Percentiles rank a stretch among this genome's conserved stretches.
These are phyloP conservation scores for Ascochyta lentis DNA, from an alignment of 2,329 filamentous ascomycete species.

Conservation along the genomic window DNA sequence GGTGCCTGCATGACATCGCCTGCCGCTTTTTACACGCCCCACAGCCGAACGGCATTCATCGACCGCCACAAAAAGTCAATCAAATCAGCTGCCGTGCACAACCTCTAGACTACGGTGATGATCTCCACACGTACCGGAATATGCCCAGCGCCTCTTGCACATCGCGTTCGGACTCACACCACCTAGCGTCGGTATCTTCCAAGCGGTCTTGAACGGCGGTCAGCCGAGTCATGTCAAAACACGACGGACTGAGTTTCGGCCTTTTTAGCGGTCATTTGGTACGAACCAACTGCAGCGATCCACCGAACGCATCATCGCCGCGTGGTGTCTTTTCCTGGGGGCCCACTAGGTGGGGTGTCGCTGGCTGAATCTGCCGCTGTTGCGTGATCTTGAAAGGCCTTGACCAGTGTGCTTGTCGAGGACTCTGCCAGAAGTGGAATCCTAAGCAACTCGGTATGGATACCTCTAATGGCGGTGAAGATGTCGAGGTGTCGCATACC, in stretches of 20 bases:
- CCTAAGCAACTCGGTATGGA: background rate
- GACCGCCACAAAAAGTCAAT: background rate
- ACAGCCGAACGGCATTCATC: background rate
- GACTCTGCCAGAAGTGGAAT: background rate
- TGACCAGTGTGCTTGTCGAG: slow-evolving; percentile 2
- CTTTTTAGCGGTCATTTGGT: slow-evolving; percentile 14
- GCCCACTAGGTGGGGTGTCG: slow-evolving; percentile 8
- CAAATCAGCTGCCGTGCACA: slow-evolving; percentile 6
- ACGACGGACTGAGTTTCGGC: slow-evolving; percentile 12
- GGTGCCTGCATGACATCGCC: slow-evolving; percentile 9
- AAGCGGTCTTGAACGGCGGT: slow-evolving; percentile 10
- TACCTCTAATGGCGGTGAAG: slow-evolving; percentile 1
- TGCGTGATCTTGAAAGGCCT: slow-evolving; percentile 3
- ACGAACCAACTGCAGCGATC: slow-evolving; percentile 7
- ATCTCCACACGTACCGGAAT: slow-evolving; percentile 18
- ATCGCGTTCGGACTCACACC: background rate
- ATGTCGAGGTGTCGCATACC: background rate
- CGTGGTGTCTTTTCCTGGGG: slow-evolving; percentile 10
- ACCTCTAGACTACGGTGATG: slow-evolving; percentile 7
- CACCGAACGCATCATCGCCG: slow-evolving; percentile 20
- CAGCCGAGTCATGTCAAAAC: slow-evolving; percentile 16
- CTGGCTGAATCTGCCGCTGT: background rate
- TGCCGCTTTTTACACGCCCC: background rate
- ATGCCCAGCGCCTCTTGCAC: slow-evolving; percentile 6
- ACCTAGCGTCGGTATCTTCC: slow-evolving; percentile 8